Percentiles rank a stretch among this genome's conserved stretches.
These are phyloP conservation scores for Heritiera fomes DNA, from an alignment of 345 rosid genomes.

Conservation along the genomic window DNA sequence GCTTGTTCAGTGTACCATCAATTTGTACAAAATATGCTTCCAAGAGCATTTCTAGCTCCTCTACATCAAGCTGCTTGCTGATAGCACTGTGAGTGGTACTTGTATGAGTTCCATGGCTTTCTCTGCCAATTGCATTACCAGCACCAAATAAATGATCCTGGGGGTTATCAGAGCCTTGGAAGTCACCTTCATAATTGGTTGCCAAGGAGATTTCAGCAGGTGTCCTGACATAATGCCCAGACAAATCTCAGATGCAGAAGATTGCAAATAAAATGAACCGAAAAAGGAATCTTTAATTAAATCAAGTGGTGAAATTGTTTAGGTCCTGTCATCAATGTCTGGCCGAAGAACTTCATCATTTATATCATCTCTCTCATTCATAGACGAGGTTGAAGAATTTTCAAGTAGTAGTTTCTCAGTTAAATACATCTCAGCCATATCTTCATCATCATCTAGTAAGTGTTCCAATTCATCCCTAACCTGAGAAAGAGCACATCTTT, in stretches of 20 bases:
- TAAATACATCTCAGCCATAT: conserved; percentile 98
- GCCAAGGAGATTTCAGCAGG: conserved; percentile 49
- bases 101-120: conserved; percentile 61
- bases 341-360: conserved; percentile 50
- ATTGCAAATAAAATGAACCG: background rate
- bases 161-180: conserved; percentile 38
- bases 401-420: conserved; percentile 81
- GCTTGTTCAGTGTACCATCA: conserved; percentile 88
- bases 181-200: conserved; percentile 40
- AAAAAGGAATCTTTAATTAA: background rate
- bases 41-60: conserved; percentile 96
- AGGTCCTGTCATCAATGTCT: conserved; percentile 63
- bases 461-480: conserved; percentile 93
- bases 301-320: background rate
- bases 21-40: conserved; percentile 94
- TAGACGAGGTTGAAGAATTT: conserved; percentile 56
- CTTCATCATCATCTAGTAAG: conserved; percentile 90
- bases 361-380: conserved; percentile 51
- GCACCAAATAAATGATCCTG: conserved; percentile 52
- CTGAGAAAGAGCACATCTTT: conserved; percentile 34
- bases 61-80: conserved; percentile 74
- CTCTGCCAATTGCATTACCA: conserved; percentile 46
- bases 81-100: conserved; percentile 66
- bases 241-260: conserved; percentile 5
- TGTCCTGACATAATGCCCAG: conserved; percentile 40